Conservation (phyloP, 2,329 filamentous ascomycete species). For the Emmonsiellopsis sp. region DNA sequence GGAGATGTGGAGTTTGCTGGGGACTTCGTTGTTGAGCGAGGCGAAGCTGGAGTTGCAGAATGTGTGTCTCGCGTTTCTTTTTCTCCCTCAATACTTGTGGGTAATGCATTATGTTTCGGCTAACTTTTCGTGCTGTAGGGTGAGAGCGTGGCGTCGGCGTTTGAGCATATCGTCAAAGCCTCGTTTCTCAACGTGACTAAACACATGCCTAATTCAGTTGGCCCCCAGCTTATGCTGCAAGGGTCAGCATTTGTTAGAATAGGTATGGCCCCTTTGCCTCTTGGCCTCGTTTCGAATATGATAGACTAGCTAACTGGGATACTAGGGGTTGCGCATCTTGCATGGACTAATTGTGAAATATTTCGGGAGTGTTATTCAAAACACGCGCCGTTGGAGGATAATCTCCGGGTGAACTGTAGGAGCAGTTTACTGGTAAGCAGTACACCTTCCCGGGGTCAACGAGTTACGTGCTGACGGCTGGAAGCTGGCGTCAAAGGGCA, state of each 20-base stretch:
- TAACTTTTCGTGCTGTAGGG: constrained; percentile 33
- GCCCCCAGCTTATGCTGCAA: constrained; percentile 62
- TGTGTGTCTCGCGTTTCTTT: constrained; percentile 44
- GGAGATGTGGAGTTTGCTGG: constrained; percentile 76
- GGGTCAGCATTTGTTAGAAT: constrained; percentile 68
- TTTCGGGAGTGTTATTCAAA: constrained; percentile 64
- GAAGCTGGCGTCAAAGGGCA: constrained; percentile 54
- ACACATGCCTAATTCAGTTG: constrained; percentile 62
- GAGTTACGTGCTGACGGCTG: background rate
- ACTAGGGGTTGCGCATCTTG: constrained; percentile 44
- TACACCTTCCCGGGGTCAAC: background rate
- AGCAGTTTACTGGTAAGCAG: constrained; percentile 50
- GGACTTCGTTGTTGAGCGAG: constrained; percentile 74
- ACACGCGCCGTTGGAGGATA: constrained; percentile 63
- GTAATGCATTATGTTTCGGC: background rate
- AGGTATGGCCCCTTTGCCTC: constrained; percentile 38
- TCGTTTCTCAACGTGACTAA: constrained; percentile 73
- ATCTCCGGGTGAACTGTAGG: constrained; percentile 63
- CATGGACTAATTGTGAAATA: constrained; percentile 54
- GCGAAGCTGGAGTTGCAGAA: constrained; percentile 68
- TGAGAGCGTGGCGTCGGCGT: constrained; percentile 48
- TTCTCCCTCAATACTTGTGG: background rate
- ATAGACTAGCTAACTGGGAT: constrained; percentile 15
- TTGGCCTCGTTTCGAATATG: background rate
- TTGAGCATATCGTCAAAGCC: constrained; percentile 73